Base-by-base conservation (phyloP, 257 asterid species). In the Plantago ovata region DNA sequence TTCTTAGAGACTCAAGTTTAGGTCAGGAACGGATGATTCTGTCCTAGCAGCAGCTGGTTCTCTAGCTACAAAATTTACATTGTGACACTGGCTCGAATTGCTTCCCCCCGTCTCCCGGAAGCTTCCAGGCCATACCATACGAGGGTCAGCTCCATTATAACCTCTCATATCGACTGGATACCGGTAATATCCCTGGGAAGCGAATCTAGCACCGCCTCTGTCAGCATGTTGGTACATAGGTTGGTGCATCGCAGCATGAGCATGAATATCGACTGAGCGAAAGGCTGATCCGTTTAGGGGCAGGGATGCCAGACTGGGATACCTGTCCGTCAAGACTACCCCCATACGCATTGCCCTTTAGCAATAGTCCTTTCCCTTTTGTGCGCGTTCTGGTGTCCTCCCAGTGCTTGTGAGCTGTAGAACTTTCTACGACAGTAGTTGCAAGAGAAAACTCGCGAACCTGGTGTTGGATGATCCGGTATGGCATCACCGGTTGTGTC, bases 311-410 rank as follows among this genome's bases (percentile, higher is more conserved):
- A 92, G 61, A 64, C 90, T 92, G 0, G 98, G 86, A 38, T 84
- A 85, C 54, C 94, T 68, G 36, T 92, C 94, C 6, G 56, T 32
- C n/a, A 94, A 82, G 33, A 92, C 63, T 86, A 86, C 82, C 22
- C 89, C 95, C 91, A 92, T 78, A 10, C 91, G 53, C 93, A 88
- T 84, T 6, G 95, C 98, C 70, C 97, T 63, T 88, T 92, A 0
- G 95, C 98, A 0, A 92, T 68, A 3, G 95, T 85, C 65, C 98
- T 63, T 67, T 92, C 98, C 39, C 98, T 74, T 72, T 92, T 92
- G 73, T 92, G 98, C 2, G 98, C 95, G 10, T 92, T 92, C 45
- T 92, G 98, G 63, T 92, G 98, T 0, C 98, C 98, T 7, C 98
- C 98, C 53, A 92, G 49, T 0, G 98, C 98, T 59, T 92, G 98